Evolutionary conservation across 208 protist genomes (phyloP), one percentile per base, ranked within the genome.

Genomic region (Leptomonas seymouri): DNA sequence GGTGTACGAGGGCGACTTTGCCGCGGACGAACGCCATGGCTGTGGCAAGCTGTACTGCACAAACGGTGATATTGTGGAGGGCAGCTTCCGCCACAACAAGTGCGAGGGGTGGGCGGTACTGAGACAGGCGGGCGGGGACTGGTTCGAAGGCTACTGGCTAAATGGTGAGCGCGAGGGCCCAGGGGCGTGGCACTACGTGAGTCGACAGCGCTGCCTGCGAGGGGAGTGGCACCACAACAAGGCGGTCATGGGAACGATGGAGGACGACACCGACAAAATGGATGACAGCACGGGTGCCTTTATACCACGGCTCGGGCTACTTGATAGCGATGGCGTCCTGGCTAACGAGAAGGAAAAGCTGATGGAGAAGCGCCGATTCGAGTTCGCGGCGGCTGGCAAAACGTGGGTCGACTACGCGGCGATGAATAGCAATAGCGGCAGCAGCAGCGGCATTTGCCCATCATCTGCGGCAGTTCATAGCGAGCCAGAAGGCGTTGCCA

Each of bases 141-240:
- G 93, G 86, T 97, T 92, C 67, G 90, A 96, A 64, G 93, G 93
- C 9, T 88, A 91, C 72, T 97, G 93, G 91, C 66, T 58, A 20
- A 39, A 76, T 34, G 89, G 90, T 23, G 75, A 94, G 67, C 89
- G 89, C 20, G 93, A 97, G 76, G 93, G 93, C 8, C 87, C 88
- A 12, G 93, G 93, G 27, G 70, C 93, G 57, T 97, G 84, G 82
- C 91, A 94, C 78, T 95, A 94, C 63, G 85, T 90, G 23, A 34
- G 73, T 16, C 68, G 83, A 18, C 68, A 91, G 60, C 93, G 94
- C 72, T 81, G 76, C 62, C 84, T 94, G n/a, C 55, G 72, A 25
- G 93, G 93, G 3, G 89, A 96, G 76, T 97, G 93, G 91, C 84
- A 79, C 39, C 87, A 91, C 61, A 88, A 91, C 67, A 75, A 91